These are phyloP conservation scores for Hymenotorrendiella dingleyae DNA, from an alignment of 2,329 filamentous ascomycete genomes.

Conservation along the genomic window DNA sequence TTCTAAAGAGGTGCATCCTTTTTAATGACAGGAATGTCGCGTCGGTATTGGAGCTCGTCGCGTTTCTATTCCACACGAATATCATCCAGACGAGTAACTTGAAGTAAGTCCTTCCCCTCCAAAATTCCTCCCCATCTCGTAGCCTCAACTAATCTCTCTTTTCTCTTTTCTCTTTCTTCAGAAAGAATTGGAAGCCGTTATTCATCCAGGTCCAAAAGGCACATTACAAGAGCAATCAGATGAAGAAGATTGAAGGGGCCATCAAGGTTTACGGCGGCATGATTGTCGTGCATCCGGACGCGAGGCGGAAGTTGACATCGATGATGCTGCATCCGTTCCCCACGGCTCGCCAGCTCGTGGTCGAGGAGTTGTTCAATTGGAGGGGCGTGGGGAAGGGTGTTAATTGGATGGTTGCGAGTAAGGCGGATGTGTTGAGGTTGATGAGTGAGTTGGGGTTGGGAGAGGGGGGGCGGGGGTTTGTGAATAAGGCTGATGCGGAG, in stretches of 20 bases:
- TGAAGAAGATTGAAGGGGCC: slow-evolving; percentile 75
- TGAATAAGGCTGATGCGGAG: no score
- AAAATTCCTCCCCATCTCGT: not conserved
- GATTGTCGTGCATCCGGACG: slow-evolving; percentile 38
- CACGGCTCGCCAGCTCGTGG: slow-evolving; percentile 54
- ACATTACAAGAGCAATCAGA: slow-evolving; percentile 76
- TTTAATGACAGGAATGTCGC: slow-evolving; percentile 62
- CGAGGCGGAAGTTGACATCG: slow-evolving; percentile 61
- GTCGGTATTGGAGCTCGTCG: slow-evolving; percentile 69
- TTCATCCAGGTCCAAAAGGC: slow-evolving; percentile 70
- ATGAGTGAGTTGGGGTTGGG: slow-evolving; percentile 3
- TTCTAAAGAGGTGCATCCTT: slow-evolving; percentile 45
- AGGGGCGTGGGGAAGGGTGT: slow-evolving; percentile 43
- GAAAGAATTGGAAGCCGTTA: slow-evolving; percentile 45
- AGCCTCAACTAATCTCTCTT: not conserved
- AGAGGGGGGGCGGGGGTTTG: not conserved
- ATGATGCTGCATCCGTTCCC: slow-evolving; percentile 82
- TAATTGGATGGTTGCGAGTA: slow-evolving; percentile 47
- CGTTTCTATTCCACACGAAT: slow-evolving; percentile 67
- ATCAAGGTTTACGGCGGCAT: slow-evolving; percentile 74
- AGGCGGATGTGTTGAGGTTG: slow-evolving; percentile 21
- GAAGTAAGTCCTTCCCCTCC: slow-evolving; percentile 10
- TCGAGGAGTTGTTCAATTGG: slow-evolving; percentile 50
- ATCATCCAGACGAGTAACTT: slow-evolving; percentile 38
- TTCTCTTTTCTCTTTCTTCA: not conserved